phyloP scores from a whole-genome alignment of 2,329 filamentous ascomycete species.

The Fusarium sp. region DNA sequence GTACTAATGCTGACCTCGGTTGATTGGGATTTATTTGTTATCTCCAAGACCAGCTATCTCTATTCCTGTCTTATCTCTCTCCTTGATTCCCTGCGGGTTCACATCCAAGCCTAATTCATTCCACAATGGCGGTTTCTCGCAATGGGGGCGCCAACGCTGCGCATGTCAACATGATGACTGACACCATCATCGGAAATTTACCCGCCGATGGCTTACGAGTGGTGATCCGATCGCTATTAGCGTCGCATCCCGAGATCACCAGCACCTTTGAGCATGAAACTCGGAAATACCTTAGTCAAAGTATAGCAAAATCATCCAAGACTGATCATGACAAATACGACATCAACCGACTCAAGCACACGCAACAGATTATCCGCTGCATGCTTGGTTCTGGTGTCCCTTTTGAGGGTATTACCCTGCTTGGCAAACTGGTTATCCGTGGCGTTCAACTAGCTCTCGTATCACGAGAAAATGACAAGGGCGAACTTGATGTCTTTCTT shows the following conservation, averaged over 20 bases:
- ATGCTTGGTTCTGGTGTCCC: slow-evolving; percentile 2
- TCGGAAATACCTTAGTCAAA: not conserved
- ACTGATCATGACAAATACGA: fast-evolving
- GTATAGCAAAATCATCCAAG: not conserved
- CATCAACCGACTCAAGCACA: not conserved
- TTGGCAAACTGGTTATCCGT: not conserved
- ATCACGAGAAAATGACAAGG: fast-evolving
- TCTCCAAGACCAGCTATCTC: too few species aligned
- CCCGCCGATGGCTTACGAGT: not conserved
- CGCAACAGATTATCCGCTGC: not conserved
- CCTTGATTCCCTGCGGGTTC: too few species aligned
- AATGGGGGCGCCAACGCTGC: not conserved
- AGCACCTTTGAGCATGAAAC: not conserved
- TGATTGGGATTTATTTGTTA: too few species aligned
- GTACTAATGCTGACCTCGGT: too few species aligned
- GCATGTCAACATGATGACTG: slow-evolving; percentile 16
- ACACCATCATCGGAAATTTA: slow-evolving; percentile 1
- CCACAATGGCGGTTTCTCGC: not conserved
- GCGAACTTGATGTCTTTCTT: fast-evolving
- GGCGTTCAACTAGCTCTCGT: not conserved
- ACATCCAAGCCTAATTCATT: not conserved
- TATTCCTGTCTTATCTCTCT: too few species aligned
- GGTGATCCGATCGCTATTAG: not conserved
- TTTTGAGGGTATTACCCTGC: not conserved
- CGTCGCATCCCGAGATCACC: not conserved